phyloP scores from a whole-genome alignment of 1,139 yeast species.

The Geotrichum fermentans region DNA sequence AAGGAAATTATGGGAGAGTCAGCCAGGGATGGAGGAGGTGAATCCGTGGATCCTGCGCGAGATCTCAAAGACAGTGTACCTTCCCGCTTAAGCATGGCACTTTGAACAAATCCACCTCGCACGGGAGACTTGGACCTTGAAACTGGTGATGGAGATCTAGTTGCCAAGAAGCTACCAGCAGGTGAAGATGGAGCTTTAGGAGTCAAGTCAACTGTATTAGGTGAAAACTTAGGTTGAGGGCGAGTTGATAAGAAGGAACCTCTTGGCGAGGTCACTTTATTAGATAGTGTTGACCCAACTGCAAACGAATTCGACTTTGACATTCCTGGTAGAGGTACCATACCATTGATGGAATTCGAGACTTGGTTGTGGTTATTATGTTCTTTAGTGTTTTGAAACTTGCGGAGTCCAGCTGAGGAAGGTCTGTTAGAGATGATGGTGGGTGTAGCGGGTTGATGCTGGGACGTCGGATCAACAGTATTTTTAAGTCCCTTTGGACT shows the following conservation, averaged over 20 bases:
- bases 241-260: slow-evolving; percentile 16
- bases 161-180: slow-evolving; percentile 20
- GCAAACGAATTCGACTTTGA: background rate
- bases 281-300: slow-evolving; percentile 17
- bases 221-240: slow-evolving; percentile 13
- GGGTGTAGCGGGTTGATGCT: slow-evolving; percentile 1
- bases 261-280: slow-evolving; percentile 18
- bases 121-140: slow-evolving; percentile 26
- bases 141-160: slow-evolving; percentile 16
- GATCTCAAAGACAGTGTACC: slow-evolving; percentile 21
- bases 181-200: slow-evolving; percentile 15
- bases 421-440: slow-evolving; percentile 5
- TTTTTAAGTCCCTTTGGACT: too few species aligned
- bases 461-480: too few species aligned
- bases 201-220: slow-evolving; percentile 11
- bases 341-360: slow-evolving; percentile 13
- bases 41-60: slow-evolving; percentile 16
- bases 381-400: slow-evolving; percentile 13
- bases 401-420: slow-evolving; percentile 11
- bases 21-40: slow-evolving; percentile 6
- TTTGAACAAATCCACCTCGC: slow-evolving; percentile 32
- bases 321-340: slow-evolving; percentile 21
- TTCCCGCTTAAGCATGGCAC: slow-evolving; percentile 33
- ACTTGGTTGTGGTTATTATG: slow-evolving; percentile 17
- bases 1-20: slow-evolving; percentile 13